Percentiles rank a stretch among this genome's conserved stretches.
phyloP scores from a whole-genome alignment of 78 protist genomes.

The Polysphondylium violaceum region DNA sequence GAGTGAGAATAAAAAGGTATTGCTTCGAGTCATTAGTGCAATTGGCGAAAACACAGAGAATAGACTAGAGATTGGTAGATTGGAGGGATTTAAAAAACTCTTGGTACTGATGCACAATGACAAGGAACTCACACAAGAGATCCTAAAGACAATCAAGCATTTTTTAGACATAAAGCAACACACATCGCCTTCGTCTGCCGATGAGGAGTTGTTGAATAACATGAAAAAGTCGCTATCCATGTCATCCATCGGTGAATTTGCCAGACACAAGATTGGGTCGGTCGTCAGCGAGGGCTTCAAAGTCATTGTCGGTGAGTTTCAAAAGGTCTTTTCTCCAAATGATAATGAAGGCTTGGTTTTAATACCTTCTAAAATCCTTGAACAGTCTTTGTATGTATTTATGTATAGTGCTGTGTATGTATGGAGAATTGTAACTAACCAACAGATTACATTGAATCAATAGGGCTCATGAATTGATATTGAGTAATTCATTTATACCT shows the following conservation, averaged over 20 bases:
- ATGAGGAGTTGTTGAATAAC: conserved; percentile 49
- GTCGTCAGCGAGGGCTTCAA: conserved; percentile 71
- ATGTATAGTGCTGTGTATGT: neutral
- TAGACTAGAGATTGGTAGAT: conserved; percentile 72
- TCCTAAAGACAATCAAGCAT: conserved; percentile 61
- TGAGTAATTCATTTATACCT: conserved; percentile 58
- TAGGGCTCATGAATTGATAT: conserved; percentile 32
- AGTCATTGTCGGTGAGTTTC: conserved; percentile 77
- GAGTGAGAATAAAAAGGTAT: conserved; percentile 56
- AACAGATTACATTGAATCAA: neutral
- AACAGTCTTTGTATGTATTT: conserved; percentile 37
- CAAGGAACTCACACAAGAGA: conserved; percentile 62
- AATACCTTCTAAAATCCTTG: conserved; percentile 34
- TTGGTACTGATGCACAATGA: conserved; percentile 61
- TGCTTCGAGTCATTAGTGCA: conserved; percentile 59
- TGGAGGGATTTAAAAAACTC: conserved; percentile 65
- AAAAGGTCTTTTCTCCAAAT: conserved; percentile 74
- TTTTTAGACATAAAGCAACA: conserved; percentile 53
- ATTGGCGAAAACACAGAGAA: conserved; percentile 76
- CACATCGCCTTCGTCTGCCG: neutral
- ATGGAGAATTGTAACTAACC: neutral
- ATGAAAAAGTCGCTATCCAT: conserved; percentile 66
- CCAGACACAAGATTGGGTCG: conserved; percentile 71
- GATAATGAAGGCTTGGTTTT: neutral
- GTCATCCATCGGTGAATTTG: conserved; percentile 77